A percentile compares a stretch with the other conserved stretches of the same genome.
Conservation (phyloP, 805 yeast genomes). For the Saturnispora saitoi region DNA sequence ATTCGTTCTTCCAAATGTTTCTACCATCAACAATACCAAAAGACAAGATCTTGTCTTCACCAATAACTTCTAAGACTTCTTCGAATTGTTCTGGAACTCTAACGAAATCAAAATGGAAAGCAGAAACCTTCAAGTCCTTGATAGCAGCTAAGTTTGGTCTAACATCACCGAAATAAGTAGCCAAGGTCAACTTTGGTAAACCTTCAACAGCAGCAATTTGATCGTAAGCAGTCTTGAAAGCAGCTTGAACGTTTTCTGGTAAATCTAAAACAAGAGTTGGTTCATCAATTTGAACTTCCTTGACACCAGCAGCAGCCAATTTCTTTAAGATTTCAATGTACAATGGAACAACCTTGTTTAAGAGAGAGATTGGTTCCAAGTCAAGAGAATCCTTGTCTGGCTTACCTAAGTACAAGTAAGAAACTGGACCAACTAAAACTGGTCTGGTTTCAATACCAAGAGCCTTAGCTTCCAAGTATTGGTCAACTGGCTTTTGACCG, state of each 20-base stretch:
- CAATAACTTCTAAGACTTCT: slow-evolving; percentile 59
- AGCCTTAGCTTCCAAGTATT: slow-evolving; percentile 95
- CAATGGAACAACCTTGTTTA: slow-evolving; percentile 86
- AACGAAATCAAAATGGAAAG: slow-evolving; percentile 93
- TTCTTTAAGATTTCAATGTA: slow-evolving; percentile 83
- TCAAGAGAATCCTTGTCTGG: slow-evolving; percentile 96
- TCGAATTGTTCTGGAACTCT: slow-evolving; percentile 96
- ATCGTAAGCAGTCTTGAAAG: slow-evolving; percentile 83
- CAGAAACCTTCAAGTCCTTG: slow-evolving; percentile 85
- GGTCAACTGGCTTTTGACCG: slow-evolving; percentile 94
- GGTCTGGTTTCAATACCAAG: slow-evolving; percentile 97
- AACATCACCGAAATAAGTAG: slow-evolving; percentile 97
- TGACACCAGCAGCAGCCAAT: slow-evolving; percentile 92
- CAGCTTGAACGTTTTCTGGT: slow-evolving; percentile 72
- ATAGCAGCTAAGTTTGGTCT: slow-evolving; percentile 91
- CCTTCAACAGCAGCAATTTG: slow-evolving; percentile 57
- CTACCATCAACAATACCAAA: slow-evolving; percentile 98
- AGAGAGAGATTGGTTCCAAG: slow-evolving; percentile 83
- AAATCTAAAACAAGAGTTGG: slow-evolving; percentile 93
- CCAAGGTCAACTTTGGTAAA: slow-evolving; percentile 70
- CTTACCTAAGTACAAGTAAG: slow-evolving; percentile 92
- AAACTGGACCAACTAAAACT: slow-evolving; percentile 92
- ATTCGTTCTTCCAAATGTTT: slow-evolving; percentile 98
- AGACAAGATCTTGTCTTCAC: slow-evolving; percentile 70
- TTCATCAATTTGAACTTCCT: slow-evolving; percentile 93